Percentiles rank a stretch among this genome's conserved stretches.
phyloP scores from a whole-genome alignment of 345 rosid species.

The Brassica cretica region DNA sequence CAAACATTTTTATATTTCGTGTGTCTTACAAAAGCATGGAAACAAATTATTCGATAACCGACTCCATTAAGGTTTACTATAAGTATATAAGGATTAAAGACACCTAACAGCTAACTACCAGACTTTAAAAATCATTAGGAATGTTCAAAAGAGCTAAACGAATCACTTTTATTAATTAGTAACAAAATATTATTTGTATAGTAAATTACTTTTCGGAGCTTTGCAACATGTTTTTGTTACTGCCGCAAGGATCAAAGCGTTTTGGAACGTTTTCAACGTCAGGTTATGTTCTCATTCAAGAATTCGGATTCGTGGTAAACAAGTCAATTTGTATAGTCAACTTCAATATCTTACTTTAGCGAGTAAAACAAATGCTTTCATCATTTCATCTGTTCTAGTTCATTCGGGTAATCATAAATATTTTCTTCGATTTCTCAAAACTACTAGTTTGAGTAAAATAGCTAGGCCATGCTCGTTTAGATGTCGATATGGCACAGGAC shows the following conservation, averaged over 20 bases:
- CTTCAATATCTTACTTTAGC: too few species aligned
- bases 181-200: constrained; percentile 1
- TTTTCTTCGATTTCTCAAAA: too few species aligned
- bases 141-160: constrained; percentile 8
- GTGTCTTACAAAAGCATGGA: constrained; percentile 24
- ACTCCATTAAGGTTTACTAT: constrained; percentile 30
- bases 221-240: constrained; percentile 23
- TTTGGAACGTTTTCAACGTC: constrained; percentile 21
- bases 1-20: neutral
- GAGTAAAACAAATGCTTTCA: too few species aligned
- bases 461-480: neutral
- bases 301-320: neutral
- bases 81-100: constrained; percentile 4
- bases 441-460: too few species aligned
- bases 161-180: constrained; percentile 16
- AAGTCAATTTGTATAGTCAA: neutral
- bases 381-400: neutral
- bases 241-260: constrained; percentile 22
- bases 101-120: constrained; percentile 33
- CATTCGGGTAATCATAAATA: too few species aligned
- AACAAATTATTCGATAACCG: constrained; percentile 35
- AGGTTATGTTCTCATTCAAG: constrained; percentile 7
- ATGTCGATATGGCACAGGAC: neutral
- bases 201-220: constrained; percentile 1
- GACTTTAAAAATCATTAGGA: constrained; percentile 17